Evolutionary conservation across 345 rosid genomes (phyloP), one percentile per base, ranked within the genome.

Genomic region (Sisymbrium altissimum): DNA sequence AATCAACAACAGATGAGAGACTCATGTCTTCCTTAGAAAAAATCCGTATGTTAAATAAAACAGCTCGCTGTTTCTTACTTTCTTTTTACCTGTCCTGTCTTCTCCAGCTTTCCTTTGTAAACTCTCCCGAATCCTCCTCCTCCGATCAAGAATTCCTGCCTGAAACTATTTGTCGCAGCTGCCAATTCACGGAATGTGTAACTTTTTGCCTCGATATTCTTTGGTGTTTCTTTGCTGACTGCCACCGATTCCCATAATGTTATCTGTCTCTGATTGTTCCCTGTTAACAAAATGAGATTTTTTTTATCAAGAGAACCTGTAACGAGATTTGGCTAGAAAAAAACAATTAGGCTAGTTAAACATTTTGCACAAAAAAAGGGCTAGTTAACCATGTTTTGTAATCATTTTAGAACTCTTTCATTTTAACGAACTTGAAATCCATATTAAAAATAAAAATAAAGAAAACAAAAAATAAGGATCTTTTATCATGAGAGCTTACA

Each of bases 81-180:
- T 52, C 12, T 53, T 14, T 72, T 64, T 78, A 92, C 97, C 91
- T 88, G 90, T 60, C 85, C 84, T 30, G 70, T 81, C 44, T 83
- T 87, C 36, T 85, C 92, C 13, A 93, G 82, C 50, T 69, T 80
- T 33, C 96, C 98, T 70, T 84, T 90, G 67, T 85, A 93, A 78
- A 93, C 97, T 56, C 98, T 83, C 4, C 98, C 97, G 18, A 90
- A 93, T 61, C 96, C 92, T 29, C 98, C 98, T 84, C 89, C 97
- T 25, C 97, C 97, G 4, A 90, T 83, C 43, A 93, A 76, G 74
- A 96, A 90, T 74, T 87, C 96, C 35, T 81, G 86, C 46, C 86
- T 57, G 78, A 93, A 90, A 73, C 87, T 93, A 81, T 81, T 89
- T 0, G 97, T 93, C 0, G 97, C 93, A 0, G 83, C 73, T 2